phyloP scores from a whole-genome alignment of 129 eudicot genomes.

The Oenanthe sinensis region DNA sequence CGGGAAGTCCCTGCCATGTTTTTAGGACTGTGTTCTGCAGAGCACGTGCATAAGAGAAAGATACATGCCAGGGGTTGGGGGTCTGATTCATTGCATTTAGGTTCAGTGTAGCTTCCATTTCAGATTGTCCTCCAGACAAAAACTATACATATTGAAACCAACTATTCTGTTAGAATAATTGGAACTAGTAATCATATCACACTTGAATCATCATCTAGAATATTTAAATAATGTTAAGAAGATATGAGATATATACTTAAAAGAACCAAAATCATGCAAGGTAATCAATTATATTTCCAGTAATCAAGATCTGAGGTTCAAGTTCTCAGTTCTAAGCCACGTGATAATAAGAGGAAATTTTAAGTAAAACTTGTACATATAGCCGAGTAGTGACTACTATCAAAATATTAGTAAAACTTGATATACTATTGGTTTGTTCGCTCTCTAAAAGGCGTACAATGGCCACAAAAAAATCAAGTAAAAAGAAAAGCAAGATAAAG shows the following conservation, averaged over 20 bases:
- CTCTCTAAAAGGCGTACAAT: background rate
- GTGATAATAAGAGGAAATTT: background rate
- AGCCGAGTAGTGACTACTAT: background rate
- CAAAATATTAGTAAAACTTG: no score
- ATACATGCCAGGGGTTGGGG: slow-evolving; percentile 93
- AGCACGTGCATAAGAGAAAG: slow-evolving; percentile 90
- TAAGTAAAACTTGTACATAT: background rate
- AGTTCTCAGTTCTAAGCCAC: background rate
- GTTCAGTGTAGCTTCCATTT: slow-evolving; percentile 81
- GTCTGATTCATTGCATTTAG: slow-evolving; percentile 85
- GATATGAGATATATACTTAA: background rate
- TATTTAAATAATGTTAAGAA: background rate
- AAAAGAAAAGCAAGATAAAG: background rate
- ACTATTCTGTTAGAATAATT: background rate
- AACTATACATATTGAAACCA: slow-evolving; percentile 36
- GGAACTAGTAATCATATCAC: background rate
- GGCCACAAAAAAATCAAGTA: background rate
- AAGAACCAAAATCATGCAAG: background rate
- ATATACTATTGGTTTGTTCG: background rate
- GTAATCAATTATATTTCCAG: background rate
- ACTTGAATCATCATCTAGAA: background rate
- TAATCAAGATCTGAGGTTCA: background rate
- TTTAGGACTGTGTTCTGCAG: slow-evolving; percentile 77
- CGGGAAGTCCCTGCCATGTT: slow-evolving; percentile 88
- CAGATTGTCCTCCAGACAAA: slow-evolving; percentile 91